Evolutionary conservation across 2,329 filamentous ascomycete species (phyloP).

Genomic region (Ophiostoma novo-ulmi): DNA sequence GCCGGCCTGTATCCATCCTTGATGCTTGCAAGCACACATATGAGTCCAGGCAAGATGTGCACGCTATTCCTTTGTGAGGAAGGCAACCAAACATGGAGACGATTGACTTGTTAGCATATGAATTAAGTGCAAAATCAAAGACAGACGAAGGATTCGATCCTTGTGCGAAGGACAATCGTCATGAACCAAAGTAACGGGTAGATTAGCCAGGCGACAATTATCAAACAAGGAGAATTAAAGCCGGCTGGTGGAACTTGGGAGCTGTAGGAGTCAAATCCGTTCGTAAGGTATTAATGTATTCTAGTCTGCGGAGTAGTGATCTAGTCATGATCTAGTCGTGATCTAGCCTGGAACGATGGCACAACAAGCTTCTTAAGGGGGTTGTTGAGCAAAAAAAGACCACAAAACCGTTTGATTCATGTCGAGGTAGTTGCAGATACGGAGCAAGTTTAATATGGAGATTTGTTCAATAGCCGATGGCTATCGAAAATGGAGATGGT

Average conservation of each 20-base stretch:
- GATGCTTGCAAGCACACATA: too few relatives aligned
- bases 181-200: constrained; percentile 4
- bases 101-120: not conserved
- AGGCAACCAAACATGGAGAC: not conserved
- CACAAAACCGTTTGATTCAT: not conserved
- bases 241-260: not conserved
- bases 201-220: constrained; percentile 1
- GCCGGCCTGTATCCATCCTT: too few relatives aligned
- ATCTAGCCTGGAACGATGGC: not conserved
- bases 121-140: not conserved
- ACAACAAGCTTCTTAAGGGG: not conserved
- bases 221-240: constrained; percentile 3
- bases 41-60: not conserved
- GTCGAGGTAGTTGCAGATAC: not conserved
- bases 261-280: not conserved
- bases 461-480: constrained; percentile 2
- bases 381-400: not conserved
- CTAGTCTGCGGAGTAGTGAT: too few relatives aligned
- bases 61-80: not conserved
- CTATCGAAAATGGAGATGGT: not conserved
- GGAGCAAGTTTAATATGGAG: not conserved
- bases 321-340: not conserved
- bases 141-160: not conserved
- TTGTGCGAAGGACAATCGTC: not conserved
- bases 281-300: not conserved